These are phyloP conservation scores for Phytomonas francai DNA, from an alignment of 208 protist species.

Conservation along the genomic window DNA sequence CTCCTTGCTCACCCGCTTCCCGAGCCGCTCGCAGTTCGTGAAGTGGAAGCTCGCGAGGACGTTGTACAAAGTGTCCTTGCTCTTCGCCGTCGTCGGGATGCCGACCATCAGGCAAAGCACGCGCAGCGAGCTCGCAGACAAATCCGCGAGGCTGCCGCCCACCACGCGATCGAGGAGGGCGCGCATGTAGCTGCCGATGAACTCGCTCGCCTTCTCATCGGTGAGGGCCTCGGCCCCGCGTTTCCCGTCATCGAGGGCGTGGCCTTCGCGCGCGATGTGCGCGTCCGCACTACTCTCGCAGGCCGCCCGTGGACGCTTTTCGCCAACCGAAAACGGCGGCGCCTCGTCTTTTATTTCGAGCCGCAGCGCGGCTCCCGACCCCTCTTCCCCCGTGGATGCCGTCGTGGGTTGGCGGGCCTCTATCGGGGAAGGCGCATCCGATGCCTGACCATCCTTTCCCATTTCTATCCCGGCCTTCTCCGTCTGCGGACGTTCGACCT, in stretches of 20 bases:
- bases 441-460: not conserved
- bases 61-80: slow-evolving; percentile 68
- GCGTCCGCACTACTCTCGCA: not conserved
- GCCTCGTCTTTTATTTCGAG: not conserved
- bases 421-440: too few relatives aligned
- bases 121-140: slow-evolving; percentile 44
- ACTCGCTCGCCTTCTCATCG: slow-evolving; percentile 38
- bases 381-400: not conserved
- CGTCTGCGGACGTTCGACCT: not conserved
- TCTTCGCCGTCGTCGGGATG: slow-evolving; percentile 36
- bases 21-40: slow-evolving; percentile 73
- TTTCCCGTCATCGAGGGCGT: not conserved
- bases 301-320: not conserved
- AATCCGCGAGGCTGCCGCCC: slow-evolving; percentile 58
- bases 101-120: slow-evolving; percentile 71
- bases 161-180: slow-evolving; percentile 67
- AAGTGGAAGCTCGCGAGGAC: slow-evolving; percentile 75
- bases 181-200: slow-evolving; percentile 64
- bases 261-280: not conserved
- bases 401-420: not conserved
- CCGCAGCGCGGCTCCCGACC: not conserved
- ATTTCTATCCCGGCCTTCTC: not conserved
- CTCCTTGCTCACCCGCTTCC: slow-evolving; percentile 69
- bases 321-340: not conserved
- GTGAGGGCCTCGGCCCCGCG: not conserved